Percentiles rank a stretch among this genome's conserved stretches.
Conservation (phyloP, 805 yeast species). For the Alloascoidea hylecoeti region DNA sequence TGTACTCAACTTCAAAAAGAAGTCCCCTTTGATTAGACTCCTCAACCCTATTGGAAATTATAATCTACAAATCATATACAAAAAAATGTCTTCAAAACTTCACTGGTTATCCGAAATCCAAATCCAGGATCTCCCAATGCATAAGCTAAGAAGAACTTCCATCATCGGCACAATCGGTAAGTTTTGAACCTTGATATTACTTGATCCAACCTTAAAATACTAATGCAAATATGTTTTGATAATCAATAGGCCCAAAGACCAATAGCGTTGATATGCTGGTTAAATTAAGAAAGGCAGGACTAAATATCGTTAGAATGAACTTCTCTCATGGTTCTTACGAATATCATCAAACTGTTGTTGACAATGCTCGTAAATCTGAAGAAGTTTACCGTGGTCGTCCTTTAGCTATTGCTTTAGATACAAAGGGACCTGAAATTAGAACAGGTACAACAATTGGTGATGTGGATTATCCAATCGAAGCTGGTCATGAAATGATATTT, state of each 20-base stretch:
- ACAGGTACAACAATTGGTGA: conserved; percentile 70
- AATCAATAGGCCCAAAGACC: conserved; percentile 47
- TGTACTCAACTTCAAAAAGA: too few species aligned
- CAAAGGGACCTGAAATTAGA: conserved; percentile 90
- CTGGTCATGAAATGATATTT: conserved; percentile 73
- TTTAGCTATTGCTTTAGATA: conserved; percentile 76
- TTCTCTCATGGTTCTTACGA: conserved; percentile 86
- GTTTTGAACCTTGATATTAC: neutral
- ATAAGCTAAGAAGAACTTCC: conserved; percentile 65
- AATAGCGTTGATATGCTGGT: conserved; percentile 61
- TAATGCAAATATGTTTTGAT: neutral
- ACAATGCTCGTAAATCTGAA: conserved; percentile 76
- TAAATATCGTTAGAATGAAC: conserved; percentile 82
- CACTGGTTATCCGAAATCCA: conserved; percentile 58
- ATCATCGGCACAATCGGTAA: conserved; percentile 79
- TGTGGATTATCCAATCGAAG: conserved; percentile 52
- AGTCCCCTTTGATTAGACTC: too few species aligned
- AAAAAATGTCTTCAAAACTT: conserved; percentile 33
- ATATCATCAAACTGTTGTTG: conserved; percentile 77
- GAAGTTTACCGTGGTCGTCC: conserved; percentile 76
- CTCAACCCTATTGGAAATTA: too few species aligned
- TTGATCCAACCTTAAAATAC: neutral
- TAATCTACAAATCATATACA: too few species aligned
- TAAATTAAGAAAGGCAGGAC: conserved; percentile 75
- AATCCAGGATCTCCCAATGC: conserved; percentile 50